Evolutionary conservation across 768 basidiomycete species (phyloP).

Genomic region (Tulasnella calospora): DNA sequence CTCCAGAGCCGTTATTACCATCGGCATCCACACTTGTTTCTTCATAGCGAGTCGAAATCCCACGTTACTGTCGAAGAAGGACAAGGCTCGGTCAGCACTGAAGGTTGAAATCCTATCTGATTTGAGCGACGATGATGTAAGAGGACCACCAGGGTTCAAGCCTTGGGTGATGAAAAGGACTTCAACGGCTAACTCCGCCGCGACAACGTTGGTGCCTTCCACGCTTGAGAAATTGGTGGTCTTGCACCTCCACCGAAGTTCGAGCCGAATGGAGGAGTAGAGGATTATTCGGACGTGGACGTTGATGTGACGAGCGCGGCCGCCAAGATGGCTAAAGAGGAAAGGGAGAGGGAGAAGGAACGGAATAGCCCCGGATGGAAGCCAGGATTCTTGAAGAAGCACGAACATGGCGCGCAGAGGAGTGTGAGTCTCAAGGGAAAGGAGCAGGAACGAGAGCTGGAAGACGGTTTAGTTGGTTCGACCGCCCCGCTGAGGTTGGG

Average conservation of each 20-base stretch:
- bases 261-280: not conserved
- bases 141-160: not conserved
- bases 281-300: conserved; percentile 15
- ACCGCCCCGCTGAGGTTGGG: not conserved
- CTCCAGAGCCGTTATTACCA: no score
- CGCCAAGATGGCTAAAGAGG: not conserved
- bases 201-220: not conserved
- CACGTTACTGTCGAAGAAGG: not conserved
- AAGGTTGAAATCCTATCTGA: not conserved
- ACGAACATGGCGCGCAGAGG: not conserved
- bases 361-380: conserved; percentile 6
- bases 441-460: not conserved
- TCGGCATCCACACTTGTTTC: no score
- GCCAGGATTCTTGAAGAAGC: conserved; percentile 11
- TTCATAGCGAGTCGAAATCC: not conserved
- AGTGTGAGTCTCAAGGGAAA: not conserved
- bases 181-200: not conserved
- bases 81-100: not conserved
- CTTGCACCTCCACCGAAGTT: not conserved
- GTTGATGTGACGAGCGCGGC: not conserved
- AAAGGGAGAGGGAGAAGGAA: not conserved
- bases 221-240: not conserved
- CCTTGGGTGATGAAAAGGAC: conserved; percentile 1
- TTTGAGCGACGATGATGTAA: not conserved
- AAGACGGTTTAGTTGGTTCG: not conserved